Evolutionary conservation across 805 yeast genomes (phyloP), one percentile per base, ranked within the genome.

Genomic region (Candida ficus): DNA sequence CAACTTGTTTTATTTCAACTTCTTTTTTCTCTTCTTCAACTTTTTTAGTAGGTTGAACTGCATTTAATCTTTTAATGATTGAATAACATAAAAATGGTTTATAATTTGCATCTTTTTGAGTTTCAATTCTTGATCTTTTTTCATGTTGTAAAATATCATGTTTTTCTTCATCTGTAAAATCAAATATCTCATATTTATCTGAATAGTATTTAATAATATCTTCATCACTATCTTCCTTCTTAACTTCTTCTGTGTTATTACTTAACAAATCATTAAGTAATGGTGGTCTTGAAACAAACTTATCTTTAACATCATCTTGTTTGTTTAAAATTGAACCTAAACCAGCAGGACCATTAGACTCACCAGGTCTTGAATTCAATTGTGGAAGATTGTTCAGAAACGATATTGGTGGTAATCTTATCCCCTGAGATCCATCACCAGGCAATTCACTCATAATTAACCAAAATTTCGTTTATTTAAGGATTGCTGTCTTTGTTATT

Each of bases 361-460:
- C n/a, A n/a, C n/a, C n/a, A n/a, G n/a, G 37, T 32, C 27, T 31
- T 28, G 30, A n/a, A 22, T n/a, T n/a, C n/a, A n/a, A 28, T 26
- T 38, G 37, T 13, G 49, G 46, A 13, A 50, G 31, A 11, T 44
- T 49, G 13, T 52, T 48, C 11, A 59, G 50, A 35, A 67, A 63
- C 0, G 71, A 66, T 13, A 67, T 62, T 1, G 71, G 70, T 10
- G 73, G 71, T 10, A 67, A 48, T 30, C 65, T 57, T 18, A 66
- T 58, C 3, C 48, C 51, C 8, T 39, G 42, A 13, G 13, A 25
- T 4, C 23, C 23, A 21, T 6, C 23, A 21, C n/a, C n/a, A n/a
- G n/a, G n/a, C n/a, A n/a, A n/a, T n/a, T n/a, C n/a, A n/a, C n/a
- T n/a, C n/a, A n/a, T n/a, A n/a, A n/a, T n/a, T n/a, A n/a, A n/a